Evolutionary conservation across 169 alveolate genomes (phyloP).

Genomic region (Plasmodium berghei): DNA sequence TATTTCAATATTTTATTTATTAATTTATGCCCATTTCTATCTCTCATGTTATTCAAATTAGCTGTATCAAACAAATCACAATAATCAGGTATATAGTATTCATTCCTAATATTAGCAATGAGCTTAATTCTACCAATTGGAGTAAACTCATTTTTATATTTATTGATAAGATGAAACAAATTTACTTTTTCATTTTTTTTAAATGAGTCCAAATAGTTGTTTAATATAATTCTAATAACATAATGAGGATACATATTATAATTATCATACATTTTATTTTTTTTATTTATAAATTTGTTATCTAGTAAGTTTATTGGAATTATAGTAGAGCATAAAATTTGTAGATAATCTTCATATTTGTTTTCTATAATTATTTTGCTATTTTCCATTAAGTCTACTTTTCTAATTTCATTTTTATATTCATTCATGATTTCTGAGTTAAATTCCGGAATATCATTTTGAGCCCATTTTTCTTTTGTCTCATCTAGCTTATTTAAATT

Average conservation of each 20-base stretch:
- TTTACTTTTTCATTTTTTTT: slow-evolving; percentile 38
- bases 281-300: not conserved
- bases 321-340: slow-evolving; percentile 46
- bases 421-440: slow-evolving; percentile 3
- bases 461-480: not conserved
- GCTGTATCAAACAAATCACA: not conserved
- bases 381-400: not conserved
- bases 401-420: slow-evolving; percentile 5
- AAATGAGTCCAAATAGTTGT: slow-evolving; percentile 33
- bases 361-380: slow-evolving; percentile 15
- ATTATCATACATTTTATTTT: not conserved
- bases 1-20: slow-evolving; percentile 27
- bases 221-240: slow-evolving; percentile 16
- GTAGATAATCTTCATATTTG: slow-evolving; percentile 25
- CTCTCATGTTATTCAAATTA: not conserved
- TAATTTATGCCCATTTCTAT: not conserved
- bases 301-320: slow-evolving; percentile 34
- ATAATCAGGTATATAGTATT: not conserved
- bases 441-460: not conserved
- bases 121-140: slow-evolving; percentile 58
- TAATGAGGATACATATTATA: slow-evolving; percentile 63
- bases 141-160: slow-evolving; percentile 30
- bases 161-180: slow-evolving; percentile 35
- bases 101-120: slow-evolving; percentile 5
- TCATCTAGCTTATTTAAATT: not conserved